Evolutionary conservation across 2,329 filamentous ascomycete species (phyloP), one percentile per base, ranked within the genome.

Genomic region (Colletotrichum cordylinicola): DNA sequence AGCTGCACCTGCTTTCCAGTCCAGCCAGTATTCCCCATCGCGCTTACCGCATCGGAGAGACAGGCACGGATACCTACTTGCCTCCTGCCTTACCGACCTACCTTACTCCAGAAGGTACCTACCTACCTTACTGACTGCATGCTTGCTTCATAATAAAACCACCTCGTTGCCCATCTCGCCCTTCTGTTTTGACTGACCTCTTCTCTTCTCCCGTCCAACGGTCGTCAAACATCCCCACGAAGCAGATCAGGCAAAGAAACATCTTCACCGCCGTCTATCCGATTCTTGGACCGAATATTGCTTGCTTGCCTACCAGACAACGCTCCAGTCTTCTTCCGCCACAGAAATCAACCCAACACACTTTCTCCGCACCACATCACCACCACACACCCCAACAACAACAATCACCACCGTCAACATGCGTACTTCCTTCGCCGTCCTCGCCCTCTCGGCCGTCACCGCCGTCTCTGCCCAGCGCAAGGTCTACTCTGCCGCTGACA

Each of bases 401-500:
- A 66, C 43, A 52, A 52, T 52, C 43, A 62, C 58, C 18, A 60
- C 33, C 31, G 64, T 24, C 68, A 73, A 77, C 62, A 77, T 77
- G 76, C 76, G 74, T 67, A 77, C 70, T 62, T 74, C 70, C 16
- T 68, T 76, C 66, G 70, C 70, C 58, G 39, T 76, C 21, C 67
- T 77, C 29, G 76, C 76, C 76, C 39, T 77, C 48, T 70, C 74
- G 76, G 76, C 76, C 37, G 37, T 61, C 24, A 48, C 70, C 52
- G 52, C 70, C 31, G 74, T 77, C 56, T 70, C 76, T 61, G 76
- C 76, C 12, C 76, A 77, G 62, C 74, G 70, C 67, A 76, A 77
- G 76, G 33, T 77, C 67, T 77, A 35, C 39, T 61, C 55, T 18
- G 52, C 56, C 27, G n/a, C 68, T 37, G 76, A 77, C 43, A 69